Conservation (phyloP, 352 stramenopile genomes). For the Globisporangium uncinulatum region DNA sequence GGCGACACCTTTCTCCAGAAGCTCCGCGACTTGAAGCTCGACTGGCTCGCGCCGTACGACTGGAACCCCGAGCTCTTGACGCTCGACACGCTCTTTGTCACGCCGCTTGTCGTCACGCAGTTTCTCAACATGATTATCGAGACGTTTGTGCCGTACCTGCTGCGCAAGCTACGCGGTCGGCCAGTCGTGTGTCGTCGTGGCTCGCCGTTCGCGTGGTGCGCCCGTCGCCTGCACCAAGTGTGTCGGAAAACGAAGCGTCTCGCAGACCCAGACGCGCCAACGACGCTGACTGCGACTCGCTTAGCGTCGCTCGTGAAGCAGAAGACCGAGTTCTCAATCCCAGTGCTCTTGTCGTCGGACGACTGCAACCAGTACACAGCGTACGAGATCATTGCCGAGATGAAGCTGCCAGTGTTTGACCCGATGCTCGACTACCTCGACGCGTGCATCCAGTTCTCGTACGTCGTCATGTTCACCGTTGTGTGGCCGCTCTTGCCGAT, state of each 20-base stretch:
- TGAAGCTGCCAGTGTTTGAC: constrained; percentile 78
- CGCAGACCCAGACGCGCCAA: constrained; percentile 14
- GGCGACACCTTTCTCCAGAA: constrained; percentile 58
- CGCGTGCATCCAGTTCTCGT: constrained; percentile 87
- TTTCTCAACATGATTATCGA: constrained; percentile 88
- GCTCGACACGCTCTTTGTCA: constrained; percentile 86
- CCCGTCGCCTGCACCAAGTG: constrained; percentile 28
- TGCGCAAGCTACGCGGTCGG: constrained; percentile 70
- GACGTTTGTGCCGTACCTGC: constrained; percentile 78
- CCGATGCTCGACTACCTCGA: constrained; percentile 85
- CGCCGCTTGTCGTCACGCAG: constrained; percentile 82
- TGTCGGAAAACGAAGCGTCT: constrained; percentile 15
- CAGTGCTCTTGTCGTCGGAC: constrained; percentile 64
- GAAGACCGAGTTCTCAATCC: constrained; percentile 60
- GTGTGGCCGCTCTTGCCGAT: constrained; percentile 86
- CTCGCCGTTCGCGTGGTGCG: constrained; percentile 54
- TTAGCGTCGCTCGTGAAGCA: constrained; percentile 64
- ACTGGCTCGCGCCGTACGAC: constrained; percentile 56
- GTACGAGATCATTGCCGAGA: constrained; percentile 82
- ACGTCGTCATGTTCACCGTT: constrained; percentile 89
- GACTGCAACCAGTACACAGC: constrained; percentile 84
- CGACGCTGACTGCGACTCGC: constrained; percentile 58
- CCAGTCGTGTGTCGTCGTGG: constrained; percentile 61
- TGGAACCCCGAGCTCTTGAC: constrained; percentile 70
- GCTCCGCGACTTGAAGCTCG: constrained; percentile 41